Evolutionary conservation across 768 basidiomycete genomes (phyloP), one percentile per base, ranked within the genome.

Genomic region (Postia placenta): DNA sequence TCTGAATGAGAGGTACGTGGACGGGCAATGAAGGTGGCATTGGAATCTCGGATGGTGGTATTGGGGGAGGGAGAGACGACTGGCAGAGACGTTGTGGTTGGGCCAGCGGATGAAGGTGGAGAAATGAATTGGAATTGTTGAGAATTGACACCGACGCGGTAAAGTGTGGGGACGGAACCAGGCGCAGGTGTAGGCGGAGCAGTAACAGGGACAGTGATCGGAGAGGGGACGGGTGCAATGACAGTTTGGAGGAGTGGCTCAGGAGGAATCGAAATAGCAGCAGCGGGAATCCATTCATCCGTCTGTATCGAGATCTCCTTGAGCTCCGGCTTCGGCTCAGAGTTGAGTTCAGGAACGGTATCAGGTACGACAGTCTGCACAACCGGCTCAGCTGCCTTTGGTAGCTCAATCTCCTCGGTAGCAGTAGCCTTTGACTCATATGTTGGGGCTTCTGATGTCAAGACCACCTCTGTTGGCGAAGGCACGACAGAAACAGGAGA

Each of bases 271-370:
- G 70, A 63, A 1, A 69, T 62, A 11, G 74, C 70, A 11, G 59
- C 48, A 14, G 61, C 57, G 9, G 79, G 79, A 12, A 62, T 67
- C 85, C 83, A 86, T 43, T 75, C 74, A 52, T 92, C 90, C 1
- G 89, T 92, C 68, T 92, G 89, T 27, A 83, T 80, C 2, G 81
- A 85, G 51, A 81, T 86, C 56, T 92, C 89, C 60, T 72, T 81
- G 26, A 79, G 67, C 56, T 87, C 82, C 0, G 81, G 79, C 61
- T 81, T 86, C 11, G 78, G 79, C 41, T 51, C 51, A 11, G 49
- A 56, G 45, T 66, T 59, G 52, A 47, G 48, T 51, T 45, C 56
- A 25, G 64, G 62, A 6, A 69, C 64, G 36, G 48, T n/a, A n/a
- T n/a, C n/a, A n/a, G n/a, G n/a, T n/a, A n/a, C n/a, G n/a, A n/a